Conservation (phyloP, 2,329 filamentous ascomycete species). For the Triangularia verruculosa region DNA sequence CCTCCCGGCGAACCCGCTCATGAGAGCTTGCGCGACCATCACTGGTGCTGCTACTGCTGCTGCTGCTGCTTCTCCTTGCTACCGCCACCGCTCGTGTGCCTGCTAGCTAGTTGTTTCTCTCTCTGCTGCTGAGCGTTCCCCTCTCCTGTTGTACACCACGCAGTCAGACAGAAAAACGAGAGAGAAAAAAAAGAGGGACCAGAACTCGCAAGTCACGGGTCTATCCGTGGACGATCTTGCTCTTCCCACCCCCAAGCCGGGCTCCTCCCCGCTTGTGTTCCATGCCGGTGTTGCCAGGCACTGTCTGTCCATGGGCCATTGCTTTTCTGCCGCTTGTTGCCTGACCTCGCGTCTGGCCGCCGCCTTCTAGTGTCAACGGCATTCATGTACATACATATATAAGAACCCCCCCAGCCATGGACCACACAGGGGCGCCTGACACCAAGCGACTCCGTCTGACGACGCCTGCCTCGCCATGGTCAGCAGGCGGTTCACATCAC, state of each 20-base stretch:
- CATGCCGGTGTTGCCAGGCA: constrained; percentile 24
- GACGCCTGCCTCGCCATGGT: constrained; percentile 45
- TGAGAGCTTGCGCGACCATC: constrained; percentile 1
- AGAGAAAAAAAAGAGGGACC: neutral
- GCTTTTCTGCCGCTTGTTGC: constrained; percentile 21
- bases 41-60: neutral
- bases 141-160: constrained; percentile 5
- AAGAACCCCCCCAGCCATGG: constrained; percentile 49
- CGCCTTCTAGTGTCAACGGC: constrained; percentile 23
- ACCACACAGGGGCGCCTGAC: constrained; percentile 53
- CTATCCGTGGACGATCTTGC: neutral
- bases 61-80: neutral
- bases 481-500: constrained; percentile 47
- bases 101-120: neutral
- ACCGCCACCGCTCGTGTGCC: neutral
- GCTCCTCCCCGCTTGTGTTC: constrained; percentile 22
- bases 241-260: constrained; percentile 9
- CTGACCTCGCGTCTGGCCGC: constrained; percentile 20
- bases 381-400: constrained; percentile 39
- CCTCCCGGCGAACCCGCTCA: constrained; percentile 1
- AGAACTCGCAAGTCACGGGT: constrained; percentile 8
- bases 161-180: neutral
- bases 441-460: constrained; percentile 58
- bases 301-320: constrained; percentile 18
- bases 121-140: neutral